A percentile compares a stretch with the other conserved stretches of the same genome.
phyloP scores from a whole-genome alignment of 352 stramenopile species.

The Globisporangium paroecandrum region DNA sequence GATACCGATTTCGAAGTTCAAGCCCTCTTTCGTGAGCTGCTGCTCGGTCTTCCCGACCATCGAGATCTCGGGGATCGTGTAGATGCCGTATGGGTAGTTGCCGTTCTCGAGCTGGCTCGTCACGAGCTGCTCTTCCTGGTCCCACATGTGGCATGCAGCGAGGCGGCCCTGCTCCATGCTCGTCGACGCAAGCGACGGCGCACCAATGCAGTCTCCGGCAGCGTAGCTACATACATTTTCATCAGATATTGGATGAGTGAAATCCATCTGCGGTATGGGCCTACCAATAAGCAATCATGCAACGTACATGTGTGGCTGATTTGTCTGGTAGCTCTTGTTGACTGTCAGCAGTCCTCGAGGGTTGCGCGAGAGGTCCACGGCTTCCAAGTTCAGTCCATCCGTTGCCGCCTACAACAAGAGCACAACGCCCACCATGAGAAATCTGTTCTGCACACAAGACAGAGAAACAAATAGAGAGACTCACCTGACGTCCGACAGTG shows the following conservation, averaged over 20 bases:
- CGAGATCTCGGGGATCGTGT: conserved; percentile 90
- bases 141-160: conserved; percentile 86
- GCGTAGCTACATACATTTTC: conserved; percentile 52
- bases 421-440: neutral
- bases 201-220: conserved; percentile 86
- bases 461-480: neutral
- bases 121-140: conserved; percentile 39
- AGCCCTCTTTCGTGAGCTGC: conserved; percentile 70
- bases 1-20: conserved; percentile 87
- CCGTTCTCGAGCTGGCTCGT: conserved; percentile 73
- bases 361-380: conserved; percentile 72
- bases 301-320: conserved; percentile 70
- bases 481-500: conserved; percentile 68
- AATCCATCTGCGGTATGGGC: no score
- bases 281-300: neutral
- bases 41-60: conserved; percentile 91
- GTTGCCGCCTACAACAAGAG: conserved; percentile 45
- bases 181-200: conserved; percentile 82
- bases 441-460: no score
- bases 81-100: conserved; percentile 90
- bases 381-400: conserved; percentile 80
- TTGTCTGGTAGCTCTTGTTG: conserved; percentile 88
- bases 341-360: conserved; percentile 79
- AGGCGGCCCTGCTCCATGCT: conserved; percentile 88
- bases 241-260: neutral